Evolutionary conservation across 2,329 filamentous ascomycete species (phyloP).

Genomic region (Acephala macrosclerotiorum): DNA sequence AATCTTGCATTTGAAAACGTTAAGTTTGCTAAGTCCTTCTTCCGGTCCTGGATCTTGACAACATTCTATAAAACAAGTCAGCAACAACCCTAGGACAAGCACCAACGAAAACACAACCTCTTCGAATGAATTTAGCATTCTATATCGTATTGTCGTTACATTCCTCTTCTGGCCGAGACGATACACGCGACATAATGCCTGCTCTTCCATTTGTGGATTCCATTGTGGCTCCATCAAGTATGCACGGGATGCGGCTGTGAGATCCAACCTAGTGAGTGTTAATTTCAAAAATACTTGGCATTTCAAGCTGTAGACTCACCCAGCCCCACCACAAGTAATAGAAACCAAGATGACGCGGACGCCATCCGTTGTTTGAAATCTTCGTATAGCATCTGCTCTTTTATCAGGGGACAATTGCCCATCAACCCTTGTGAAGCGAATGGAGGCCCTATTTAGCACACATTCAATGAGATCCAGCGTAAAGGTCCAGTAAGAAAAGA

Average conservation of each 20-base stretch:
- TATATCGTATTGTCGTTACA: constrained; percentile 39
- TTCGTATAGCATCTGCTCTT: constrained; percentile 49
- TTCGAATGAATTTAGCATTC: constrained; percentile 41
- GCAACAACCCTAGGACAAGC: constrained; percentile 4
- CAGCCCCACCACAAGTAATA: constrained; percentile 58
- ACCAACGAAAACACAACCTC: no score
- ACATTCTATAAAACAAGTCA: constrained; percentile 14
- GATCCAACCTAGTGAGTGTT: constrained; percentile 23
- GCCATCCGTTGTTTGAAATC: constrained; percentile 48
- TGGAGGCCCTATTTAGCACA: constrained; percentile 46
- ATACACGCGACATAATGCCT: constrained; percentile 39
- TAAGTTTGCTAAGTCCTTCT: constrained; percentile 19
- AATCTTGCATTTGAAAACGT: no score
- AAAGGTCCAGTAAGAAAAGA: constrained; percentile 59
- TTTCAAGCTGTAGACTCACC: no score
- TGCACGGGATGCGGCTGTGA: constrained; percentile 38
- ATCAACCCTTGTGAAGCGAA: constrained; percentile 54
- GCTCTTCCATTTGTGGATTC: constrained; percentile 43
- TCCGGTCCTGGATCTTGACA: constrained; percentile 24
- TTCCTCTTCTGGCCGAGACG: constrained; percentile 38
- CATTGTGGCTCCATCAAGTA: constrained; percentile 44
- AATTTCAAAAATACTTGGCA: not conserved
- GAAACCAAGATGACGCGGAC: constrained; percentile 56
- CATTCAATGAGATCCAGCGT: constrained; percentile 55
- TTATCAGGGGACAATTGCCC: constrained; percentile 53